Percentiles rank a stretch among this genome's conserved stretches.
phyloP scores from a whole-genome alignment of 345 rosid genomes.

The Gossypium australe region DNA sequence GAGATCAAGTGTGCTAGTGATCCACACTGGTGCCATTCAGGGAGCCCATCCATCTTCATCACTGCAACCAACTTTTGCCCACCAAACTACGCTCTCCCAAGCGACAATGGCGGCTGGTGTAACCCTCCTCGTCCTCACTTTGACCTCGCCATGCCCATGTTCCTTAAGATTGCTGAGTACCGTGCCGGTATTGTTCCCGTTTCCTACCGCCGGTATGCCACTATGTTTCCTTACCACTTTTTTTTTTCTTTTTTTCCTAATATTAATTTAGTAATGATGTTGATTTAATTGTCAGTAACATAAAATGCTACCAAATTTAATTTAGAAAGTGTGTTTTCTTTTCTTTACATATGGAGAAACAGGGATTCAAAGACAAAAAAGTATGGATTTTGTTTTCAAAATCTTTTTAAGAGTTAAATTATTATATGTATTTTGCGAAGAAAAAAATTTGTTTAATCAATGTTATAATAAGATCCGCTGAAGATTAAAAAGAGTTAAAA shows the following conservation, averaged over 20 bases:
- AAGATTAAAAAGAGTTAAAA: not conserved
- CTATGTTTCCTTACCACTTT: not conserved
- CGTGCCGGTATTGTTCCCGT: constrained; percentile 72
- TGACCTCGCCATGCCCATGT: constrained; percentile 74
- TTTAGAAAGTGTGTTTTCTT: too few relatives aligned
- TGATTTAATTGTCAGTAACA: too few relatives aligned
- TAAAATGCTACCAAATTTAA: too few relatives aligned
- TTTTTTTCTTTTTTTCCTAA: too few relatives aligned
- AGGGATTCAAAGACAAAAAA: too few relatives aligned
- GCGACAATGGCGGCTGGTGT: constrained; percentile 72
- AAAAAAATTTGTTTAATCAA: not conserved
- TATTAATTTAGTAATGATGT: too few relatives aligned
- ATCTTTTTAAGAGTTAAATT: too few relatives aligned
- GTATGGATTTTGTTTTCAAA: too few relatives aligned
- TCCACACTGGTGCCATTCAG: constrained; percentile 55
- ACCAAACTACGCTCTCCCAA: constrained; percentile 50
- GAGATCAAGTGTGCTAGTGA: constrained; percentile 57
- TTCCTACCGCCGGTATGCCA: constrained; percentile 60
- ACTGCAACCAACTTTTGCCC: constrained; percentile 70
- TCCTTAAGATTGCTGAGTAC: constrained; percentile 69
- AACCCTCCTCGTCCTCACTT: constrained; percentile 72
- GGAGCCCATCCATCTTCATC: constrained; percentile 52
- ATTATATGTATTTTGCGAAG: not conserved
- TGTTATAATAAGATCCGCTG: too few relatives aligned
- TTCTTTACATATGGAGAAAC: too few relatives aligned